Percentiles rank a stretch among this genome's conserved stretches.
Conservation (phyloP, 192 early-diverging fungal species). For the Podila epicladia region DNA sequence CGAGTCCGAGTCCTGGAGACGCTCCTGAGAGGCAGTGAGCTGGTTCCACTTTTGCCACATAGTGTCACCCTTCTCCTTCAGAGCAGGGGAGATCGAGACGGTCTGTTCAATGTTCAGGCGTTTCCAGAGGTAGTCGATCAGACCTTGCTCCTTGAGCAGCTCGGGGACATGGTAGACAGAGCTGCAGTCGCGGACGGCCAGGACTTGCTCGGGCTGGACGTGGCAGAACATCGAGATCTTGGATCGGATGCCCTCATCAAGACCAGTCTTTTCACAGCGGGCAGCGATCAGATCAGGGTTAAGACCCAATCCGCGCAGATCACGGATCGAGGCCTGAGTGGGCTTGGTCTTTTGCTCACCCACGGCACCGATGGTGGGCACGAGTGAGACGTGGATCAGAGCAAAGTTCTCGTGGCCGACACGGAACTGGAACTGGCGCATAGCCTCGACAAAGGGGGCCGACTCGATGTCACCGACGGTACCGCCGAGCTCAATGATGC, state of each 20-base stretch:
- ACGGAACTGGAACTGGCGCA: conserved; percentile 99
- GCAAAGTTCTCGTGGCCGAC: conserved; percentile 99
- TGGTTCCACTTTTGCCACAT: conserved; percentile 44
- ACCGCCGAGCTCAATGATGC: conserved; percentile 98
- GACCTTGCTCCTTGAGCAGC: conserved; percentile 38
- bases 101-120: conserved; percentile 40
- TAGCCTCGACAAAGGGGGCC: conserved; percentile 98
- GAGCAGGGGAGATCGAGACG: conserved; percentile 22
- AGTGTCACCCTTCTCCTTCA: conserved; percentile 24
- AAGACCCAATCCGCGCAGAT: conserved; percentile 92
- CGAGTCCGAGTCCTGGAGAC: conserved; percentile 63
- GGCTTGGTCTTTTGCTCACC: conserved; percentile 99
- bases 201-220: conserved; percentile 86
- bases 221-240: conserved; percentile 99
- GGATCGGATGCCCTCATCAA: conserved; percentile 82
- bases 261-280: conserved; percentile 57
- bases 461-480: conserved; percentile 99
- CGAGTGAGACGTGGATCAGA: conserved; percentile 95
- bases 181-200: conserved; percentile 94
- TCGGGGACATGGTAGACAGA: conserved; percentile 70
- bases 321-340: conserved; percentile 92
- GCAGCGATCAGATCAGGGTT: conserved; percentile 82
- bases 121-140: conserved; percentile 44
- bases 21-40: conserved; percentile 29
- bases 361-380: conserved; percentile 93